phyloP scores from a whole-genome alignment of 805 yeast species.

The Huiozyma sinensis region DNA sequence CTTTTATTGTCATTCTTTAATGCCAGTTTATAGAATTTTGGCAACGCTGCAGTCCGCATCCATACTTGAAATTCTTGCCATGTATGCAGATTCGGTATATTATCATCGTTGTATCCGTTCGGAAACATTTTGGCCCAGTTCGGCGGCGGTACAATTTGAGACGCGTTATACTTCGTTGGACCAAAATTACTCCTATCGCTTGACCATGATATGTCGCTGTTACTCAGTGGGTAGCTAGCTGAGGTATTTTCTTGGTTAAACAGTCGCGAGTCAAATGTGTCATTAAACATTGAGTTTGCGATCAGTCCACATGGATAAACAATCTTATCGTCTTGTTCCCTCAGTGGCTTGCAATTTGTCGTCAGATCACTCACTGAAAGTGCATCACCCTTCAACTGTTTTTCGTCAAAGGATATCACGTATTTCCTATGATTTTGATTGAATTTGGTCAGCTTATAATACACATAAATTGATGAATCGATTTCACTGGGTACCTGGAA shows the following conservation, averaged over 20 bases:
- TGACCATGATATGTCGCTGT: slow-evolving; percentile 57
- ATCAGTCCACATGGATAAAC: slow-evolving; percentile 76
- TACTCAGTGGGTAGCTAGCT: slow-evolving; percentile 31
- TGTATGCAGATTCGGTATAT: slow-evolving; percentile 54
- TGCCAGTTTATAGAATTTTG: slow-evolving; percentile 76
- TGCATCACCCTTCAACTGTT: slow-evolving; percentile 71
- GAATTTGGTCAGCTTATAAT: slow-evolving; percentile 81
- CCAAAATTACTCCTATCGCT: slow-evolving; percentile 53
- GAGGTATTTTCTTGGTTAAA: slow-evolving; percentile 24
- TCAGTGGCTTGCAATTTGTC: slow-evolving; percentile 29
- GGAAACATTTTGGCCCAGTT: slow-evolving; percentile 67
- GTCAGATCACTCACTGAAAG: slow-evolving; percentile 41
- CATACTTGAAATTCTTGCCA: slow-evolving; percentile 72
- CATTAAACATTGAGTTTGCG: slow-evolving; percentile 72
- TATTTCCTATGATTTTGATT: slow-evolving; percentile 92
- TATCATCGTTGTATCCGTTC: slow-evolving; percentile 57
- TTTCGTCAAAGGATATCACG: slow-evolving; percentile 72
- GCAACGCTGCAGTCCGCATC: slow-evolving; percentile 91
- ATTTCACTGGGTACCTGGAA: slow-evolving; percentile 65
- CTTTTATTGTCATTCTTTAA: slow-evolving; percentile 44
- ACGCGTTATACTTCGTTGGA: slow-evolving; percentile 47
- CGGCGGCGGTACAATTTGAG: slow-evolving; percentile 71
- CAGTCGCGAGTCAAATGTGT: slow-evolving; percentile 49
- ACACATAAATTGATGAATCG: slow-evolving; percentile 61
- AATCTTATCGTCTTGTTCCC: slow-evolving; percentile 28